These are phyloP conservation scores for Pseudocercospora crystallina DNA, from an alignment of 2,329 filamentous ascomycete genomes.

Conservation along the genomic window DNA sequence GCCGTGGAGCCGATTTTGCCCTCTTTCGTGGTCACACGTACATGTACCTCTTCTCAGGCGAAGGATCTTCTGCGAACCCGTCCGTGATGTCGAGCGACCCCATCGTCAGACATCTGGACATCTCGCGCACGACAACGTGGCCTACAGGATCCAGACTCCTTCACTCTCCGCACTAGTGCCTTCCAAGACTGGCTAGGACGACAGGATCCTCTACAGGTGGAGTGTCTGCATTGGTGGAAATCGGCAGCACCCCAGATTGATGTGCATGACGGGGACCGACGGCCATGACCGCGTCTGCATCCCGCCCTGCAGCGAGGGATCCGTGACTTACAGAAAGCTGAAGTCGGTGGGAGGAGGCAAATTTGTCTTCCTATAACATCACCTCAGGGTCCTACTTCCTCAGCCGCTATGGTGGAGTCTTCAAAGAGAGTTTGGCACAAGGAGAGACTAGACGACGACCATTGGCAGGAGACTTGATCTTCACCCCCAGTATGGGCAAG, in stretches of 20 bases:
- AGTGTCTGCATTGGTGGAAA: conserved; percentile 16
- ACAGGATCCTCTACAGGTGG: neutral
- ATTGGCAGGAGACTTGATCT: no score
- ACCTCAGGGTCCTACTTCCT: neutral
- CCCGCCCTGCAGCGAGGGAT: conserved; percentile 7
- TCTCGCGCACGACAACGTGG: neutral
- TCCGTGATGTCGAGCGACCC: no score
- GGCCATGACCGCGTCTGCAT: neutral
- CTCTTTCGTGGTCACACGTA: neutral
- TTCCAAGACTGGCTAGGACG: conserved; percentile 12
- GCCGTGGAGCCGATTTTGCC: conserved; percentile 1
- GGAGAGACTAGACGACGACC: neutral
- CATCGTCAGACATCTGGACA: neutral
- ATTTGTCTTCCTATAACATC: conserved; percentile 2
- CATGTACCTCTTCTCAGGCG: neutral
- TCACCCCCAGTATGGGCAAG: conserved; percentile 13
- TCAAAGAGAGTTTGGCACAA: neutral
- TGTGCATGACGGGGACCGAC: conserved; percentile 2
- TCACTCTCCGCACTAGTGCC: conserved; percentile 18
- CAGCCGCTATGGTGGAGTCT: neutral
- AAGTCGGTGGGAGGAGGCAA: conserved; percentile 3
- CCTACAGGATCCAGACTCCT: conserved; percentile 1
- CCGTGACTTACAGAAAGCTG: conserved; percentile 8
- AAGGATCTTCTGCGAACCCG: neutral
- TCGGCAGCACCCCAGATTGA: conserved; percentile 4